Percentiles rank a stretch among this genome's conserved stretches.
Conservation (phyloP, 768 basidiomycete species). For the Coprinellus aureogranulatus region DNA sequence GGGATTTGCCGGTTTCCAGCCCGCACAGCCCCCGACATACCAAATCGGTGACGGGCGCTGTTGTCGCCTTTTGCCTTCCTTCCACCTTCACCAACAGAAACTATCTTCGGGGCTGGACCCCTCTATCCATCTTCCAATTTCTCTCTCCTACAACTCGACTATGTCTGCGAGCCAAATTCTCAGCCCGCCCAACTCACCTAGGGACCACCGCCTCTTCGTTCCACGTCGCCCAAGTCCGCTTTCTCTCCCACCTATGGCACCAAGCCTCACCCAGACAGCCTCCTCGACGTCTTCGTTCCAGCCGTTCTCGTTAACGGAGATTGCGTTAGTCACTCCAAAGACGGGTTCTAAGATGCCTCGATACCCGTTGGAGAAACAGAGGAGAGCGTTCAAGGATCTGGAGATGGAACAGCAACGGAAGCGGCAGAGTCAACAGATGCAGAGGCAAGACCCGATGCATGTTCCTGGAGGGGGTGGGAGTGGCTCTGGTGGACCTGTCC, state of each 20-base stretch:
- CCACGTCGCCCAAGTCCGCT: conserved; percentile 9
- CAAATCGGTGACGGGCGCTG: not conserved
- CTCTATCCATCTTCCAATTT: not conserved
- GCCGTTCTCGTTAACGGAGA: conserved; percentile 2
- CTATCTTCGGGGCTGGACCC: conserved; percentile 1
- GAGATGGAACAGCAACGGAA: conserved; percentile 5
- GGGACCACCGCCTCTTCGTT: conserved; percentile 9
- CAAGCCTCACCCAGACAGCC: not conserved
- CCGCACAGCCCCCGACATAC: not conserved
- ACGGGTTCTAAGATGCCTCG: conserved; percentile 4
- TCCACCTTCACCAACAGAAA: not conserved
- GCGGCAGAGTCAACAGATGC: conserved; percentile 4
- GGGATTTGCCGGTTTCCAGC: not conserved
- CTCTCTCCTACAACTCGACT: too few relatives aligned
- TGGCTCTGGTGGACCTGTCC: not conserved
- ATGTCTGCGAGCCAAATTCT: not conserved
- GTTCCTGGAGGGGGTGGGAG: not conserved
- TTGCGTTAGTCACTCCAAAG: not conserved
- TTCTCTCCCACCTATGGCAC: conserved; percentile 8
- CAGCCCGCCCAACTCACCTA: conserved; percentile 8
- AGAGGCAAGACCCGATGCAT: conserved; percentile 8
- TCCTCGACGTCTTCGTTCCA: not conserved
- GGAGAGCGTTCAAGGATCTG: conserved; percentile 7
- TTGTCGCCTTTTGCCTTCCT: not conserved
- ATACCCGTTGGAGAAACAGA: conserved; percentile 10